phyloP scores from a whole-genome alignment of 352 stramenopile genomes.

The Globisporangium abappressorium region DNA sequence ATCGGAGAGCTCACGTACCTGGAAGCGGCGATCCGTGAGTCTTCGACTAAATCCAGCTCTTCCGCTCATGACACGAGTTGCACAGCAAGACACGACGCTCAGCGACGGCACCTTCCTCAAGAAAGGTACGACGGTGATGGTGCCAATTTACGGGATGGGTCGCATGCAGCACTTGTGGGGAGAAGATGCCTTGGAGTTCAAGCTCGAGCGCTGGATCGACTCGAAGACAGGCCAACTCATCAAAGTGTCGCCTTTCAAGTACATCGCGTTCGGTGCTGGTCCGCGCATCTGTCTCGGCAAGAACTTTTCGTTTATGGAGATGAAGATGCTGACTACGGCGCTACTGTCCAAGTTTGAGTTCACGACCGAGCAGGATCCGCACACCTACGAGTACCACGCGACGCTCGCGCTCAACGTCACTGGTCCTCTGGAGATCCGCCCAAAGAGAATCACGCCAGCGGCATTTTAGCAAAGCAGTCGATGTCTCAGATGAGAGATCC shows the following conservation, averaged over 20 bases:
- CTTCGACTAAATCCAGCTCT: constrained; percentile 46
- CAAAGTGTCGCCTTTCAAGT: constrained; percentile 34
- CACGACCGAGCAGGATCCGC: too few relatives aligned
- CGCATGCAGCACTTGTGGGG: constrained; percentile 39
- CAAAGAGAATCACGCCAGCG: background rate
- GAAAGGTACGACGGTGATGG: constrained; percentile 27
- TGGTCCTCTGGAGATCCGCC: background rate
- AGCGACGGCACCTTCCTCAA: constrained; percentile 45
- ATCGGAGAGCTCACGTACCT: constrained; percentile 39
- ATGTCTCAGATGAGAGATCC: too few relatives aligned
- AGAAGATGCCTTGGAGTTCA: constrained; percentile 39
- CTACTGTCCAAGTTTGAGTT: too few relatives aligned
- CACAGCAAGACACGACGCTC: constrained; percentile 30
- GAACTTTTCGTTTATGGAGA: constrained; percentile 37
- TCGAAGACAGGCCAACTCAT: constrained; percentile 20
- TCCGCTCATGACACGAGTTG: constrained; percentile 31
- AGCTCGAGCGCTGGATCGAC: constrained; percentile 47
- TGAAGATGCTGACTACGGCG: constrained; percentile 24
- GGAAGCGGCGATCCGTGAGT: constrained; percentile 35
- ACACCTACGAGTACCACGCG: too few relatives aligned
- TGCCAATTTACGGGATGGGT: constrained; percentile 37
- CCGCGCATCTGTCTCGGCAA: constrained; percentile 42
- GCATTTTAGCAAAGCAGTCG: background rate
- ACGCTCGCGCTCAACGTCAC: background rate
- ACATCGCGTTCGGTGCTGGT: constrained; percentile 40